A percentile compares a stretch with the other conserved stretches of the same genome.
Conservation (phyloP, 495 filamentous ascomycete genomes). For the Aspergillus carlsbadensis region DNA sequence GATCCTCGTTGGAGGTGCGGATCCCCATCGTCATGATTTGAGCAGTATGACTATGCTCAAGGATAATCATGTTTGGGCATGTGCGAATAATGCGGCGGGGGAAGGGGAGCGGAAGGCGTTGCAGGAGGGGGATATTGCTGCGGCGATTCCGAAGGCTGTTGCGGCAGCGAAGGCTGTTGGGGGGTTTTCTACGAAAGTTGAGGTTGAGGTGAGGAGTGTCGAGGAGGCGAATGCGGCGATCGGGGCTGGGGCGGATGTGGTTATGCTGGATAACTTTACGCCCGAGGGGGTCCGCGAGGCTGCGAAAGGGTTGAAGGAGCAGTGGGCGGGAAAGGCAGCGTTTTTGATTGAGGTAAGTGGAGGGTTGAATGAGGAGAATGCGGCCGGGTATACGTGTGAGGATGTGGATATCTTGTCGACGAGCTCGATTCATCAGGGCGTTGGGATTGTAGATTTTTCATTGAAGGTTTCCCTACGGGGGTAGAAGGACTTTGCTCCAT, state of each 20-base stretch:
- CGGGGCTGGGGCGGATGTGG: slow-evolving; percentile 83
- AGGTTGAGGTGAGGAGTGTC: slow-evolving; percentile 90
- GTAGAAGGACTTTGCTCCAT: background rate
- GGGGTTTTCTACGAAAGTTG: slow-evolving; percentile 89
- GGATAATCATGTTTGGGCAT: slow-evolving; percentile 95
- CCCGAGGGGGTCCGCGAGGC: slow-evolving; percentile 70
- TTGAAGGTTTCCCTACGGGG: slow-evolving; percentile 70
- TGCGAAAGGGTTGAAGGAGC: slow-evolving; percentile 68
- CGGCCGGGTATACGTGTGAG: slow-evolving; percentile 72
- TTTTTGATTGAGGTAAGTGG: slow-evolving; percentile 92
- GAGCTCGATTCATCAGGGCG: slow-evolving; percentile 95
- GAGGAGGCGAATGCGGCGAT: slow-evolving; percentile 88
- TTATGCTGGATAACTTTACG: slow-evolving; percentile 96
- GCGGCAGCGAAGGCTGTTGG: slow-evolving; percentile 77
- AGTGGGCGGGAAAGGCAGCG: slow-evolving; percentile 55
- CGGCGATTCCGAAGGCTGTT: slow-evolving; percentile 81
- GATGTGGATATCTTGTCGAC: slow-evolving; percentile 95
- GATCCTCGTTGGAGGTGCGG: slow-evolving; percentile 88
- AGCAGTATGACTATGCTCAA: slow-evolving; percentile 97
- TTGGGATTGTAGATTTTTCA: slow-evolving; percentile 90
- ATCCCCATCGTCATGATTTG: slow-evolving; percentile 88
- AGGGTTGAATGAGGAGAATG: slow-evolving; percentile 83
- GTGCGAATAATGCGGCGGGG: slow-evolving; percentile 47
- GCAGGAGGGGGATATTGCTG: slow-evolving; percentile 37
- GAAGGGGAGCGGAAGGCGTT: background rate